These are phyloP conservation scores for Mycena latifolia DNA, from an alignment of 768 basidiomycete species.

Conservation along the genomic window DNA sequence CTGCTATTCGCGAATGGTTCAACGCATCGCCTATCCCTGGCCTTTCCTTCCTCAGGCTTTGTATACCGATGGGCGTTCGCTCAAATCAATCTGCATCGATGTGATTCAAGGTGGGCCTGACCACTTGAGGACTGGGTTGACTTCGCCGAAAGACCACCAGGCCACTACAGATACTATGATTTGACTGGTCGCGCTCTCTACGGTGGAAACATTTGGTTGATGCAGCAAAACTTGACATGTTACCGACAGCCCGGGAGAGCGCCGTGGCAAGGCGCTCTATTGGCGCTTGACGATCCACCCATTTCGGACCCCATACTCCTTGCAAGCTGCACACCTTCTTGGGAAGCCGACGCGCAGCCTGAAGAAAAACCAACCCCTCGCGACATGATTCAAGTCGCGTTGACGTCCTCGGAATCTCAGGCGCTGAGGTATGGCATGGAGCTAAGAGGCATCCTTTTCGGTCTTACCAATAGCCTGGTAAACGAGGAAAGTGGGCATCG, in stretches of 20 bases:
- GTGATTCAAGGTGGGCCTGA: not conserved
- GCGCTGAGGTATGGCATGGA: not conserved
- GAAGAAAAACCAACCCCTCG: not conserved
- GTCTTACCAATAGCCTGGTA: not conserved
- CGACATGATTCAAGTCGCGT: not conserved
- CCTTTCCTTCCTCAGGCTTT: too few relatives aligned
- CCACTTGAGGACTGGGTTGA: not conserved
- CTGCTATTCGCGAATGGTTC: too few relatives aligned
- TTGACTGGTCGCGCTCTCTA: not conserved
- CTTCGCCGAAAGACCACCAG: not conserved
- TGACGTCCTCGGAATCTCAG: not conserved
- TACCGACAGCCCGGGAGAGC: not conserved
- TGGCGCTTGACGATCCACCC: not conserved
- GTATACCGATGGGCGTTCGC: not conserved
- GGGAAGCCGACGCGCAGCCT: not conserved
- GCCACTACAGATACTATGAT: not conserved
- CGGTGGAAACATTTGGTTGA: not conserved
- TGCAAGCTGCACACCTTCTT: not conserved
- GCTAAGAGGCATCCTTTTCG: not conserved
- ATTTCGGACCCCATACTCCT: not conserved
- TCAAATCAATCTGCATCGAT: conserved; percentile 3
- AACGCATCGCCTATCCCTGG: too few relatives aligned
- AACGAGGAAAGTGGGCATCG: not conserved
- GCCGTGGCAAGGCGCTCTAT: not conserved
- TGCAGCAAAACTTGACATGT: not conserved